phyloP scores from a whole-genome alignment of 371 early-diverging fungal species.

The Amoeboaphelidium protococcarum region DNA sequence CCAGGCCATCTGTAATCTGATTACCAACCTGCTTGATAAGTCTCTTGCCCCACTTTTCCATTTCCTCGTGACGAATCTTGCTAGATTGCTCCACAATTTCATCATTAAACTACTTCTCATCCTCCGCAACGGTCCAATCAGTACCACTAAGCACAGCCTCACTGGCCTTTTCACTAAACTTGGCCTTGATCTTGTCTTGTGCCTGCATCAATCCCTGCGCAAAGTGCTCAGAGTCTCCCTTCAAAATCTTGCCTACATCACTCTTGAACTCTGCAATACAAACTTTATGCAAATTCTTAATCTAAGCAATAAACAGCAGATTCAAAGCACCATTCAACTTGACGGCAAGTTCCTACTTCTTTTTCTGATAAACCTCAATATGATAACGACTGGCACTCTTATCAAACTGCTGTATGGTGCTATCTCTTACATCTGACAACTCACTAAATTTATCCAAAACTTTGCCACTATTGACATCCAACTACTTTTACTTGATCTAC shows the following conservation, averaged over 20 bases:
- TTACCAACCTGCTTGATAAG: background rate
- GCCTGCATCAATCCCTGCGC: constrained; percentile 18
- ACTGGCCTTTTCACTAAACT: constrained; percentile 13
- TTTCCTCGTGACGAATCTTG: background rate
- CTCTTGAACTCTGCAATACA: constrained; percentile 30
- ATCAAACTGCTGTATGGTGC: constrained; percentile 44
- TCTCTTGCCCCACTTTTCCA: constrained; percentile 13
- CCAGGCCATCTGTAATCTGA: constrained; percentile 17
- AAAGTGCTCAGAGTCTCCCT: constrained; percentile 18
- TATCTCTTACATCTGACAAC: constrained; percentile 23
- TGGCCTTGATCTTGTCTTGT: constrained; percentile 14
- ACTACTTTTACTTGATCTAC: constrained; percentile 26
- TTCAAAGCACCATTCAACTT: constrained; percentile 48
- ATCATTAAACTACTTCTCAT: background rate
- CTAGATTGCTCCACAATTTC: constrained; percentile 1
- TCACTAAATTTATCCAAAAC: constrained; percentile 47
- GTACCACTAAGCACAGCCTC: constrained; percentile 1
- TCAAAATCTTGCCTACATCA: constrained; percentile 13
- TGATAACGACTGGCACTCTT: constrained; percentile 71
- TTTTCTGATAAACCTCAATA: constrained; percentile 55
- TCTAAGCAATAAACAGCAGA: constrained; percentile 48
- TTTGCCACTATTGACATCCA: constrained; percentile 40
- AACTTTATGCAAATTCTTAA: constrained; percentile 51
- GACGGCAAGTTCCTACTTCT: constrained; percentile 43
- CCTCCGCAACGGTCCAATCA: background rate